Evolutionary conservation across 1,284 basidiomycete genomes (phyloP).

Genomic region (Blastosporella zonata): DNA sequence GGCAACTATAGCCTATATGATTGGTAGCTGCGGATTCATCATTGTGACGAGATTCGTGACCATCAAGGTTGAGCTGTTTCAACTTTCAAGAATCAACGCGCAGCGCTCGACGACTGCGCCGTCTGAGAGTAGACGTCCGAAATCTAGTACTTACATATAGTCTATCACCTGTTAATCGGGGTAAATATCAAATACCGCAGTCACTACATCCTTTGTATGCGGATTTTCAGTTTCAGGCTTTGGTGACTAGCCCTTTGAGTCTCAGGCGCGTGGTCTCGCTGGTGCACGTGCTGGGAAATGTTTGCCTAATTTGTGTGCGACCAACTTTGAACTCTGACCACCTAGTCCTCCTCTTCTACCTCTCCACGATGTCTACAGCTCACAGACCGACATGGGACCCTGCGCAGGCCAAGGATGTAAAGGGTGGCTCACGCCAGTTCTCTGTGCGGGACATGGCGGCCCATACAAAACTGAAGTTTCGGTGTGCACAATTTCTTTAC

Average conservation of each 20-base stretch:
- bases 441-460: conserved; percentile 89
- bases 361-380: conserved; percentile 69
- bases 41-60: no score
- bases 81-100: no score
- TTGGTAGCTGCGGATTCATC: no score
- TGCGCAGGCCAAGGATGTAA: conserved; percentile 81
- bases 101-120: no score
- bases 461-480: conserved; percentile 95
- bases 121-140: no score
- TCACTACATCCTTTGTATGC: no score
- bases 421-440: conserved; percentile 85
- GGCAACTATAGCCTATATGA: no score
- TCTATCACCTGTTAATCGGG: no score
- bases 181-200: no score
- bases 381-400: conserved; percentile 90
- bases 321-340: neutral
- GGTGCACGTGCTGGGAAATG: conserved; percentile 12
- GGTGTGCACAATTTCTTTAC: conserved; percentile 41
- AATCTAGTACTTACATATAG: no score
- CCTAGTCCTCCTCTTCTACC: neutral
- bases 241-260: neutral
- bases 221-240: no score
- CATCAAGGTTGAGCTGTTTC: no score
- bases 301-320: conserved; percentile 7
- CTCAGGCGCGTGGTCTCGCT: neutral